phyloP scores from a whole-genome alignment of 2,329 filamentous ascomycete species.

The Apiospora arundinis region DNA sequence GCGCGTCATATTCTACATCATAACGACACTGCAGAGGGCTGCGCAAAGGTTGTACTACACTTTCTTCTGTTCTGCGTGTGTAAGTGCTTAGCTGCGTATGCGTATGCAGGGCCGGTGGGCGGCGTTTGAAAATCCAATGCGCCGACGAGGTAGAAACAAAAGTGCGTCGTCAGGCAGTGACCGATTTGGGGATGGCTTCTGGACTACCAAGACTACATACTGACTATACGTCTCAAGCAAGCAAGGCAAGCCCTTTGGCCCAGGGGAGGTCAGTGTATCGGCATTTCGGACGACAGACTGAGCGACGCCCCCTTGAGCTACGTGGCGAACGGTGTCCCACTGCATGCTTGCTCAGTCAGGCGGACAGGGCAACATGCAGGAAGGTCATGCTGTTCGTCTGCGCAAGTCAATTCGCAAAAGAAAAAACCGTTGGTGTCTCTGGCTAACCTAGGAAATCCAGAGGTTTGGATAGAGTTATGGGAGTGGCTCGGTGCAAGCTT shows the following conservation, averaged over 20 bases:
- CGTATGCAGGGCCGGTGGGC: neutral
- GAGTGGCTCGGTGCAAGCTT: constrained; percentile 16
- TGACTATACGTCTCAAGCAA: neutral
- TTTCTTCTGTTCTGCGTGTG: neutral
- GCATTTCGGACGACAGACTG: neutral
- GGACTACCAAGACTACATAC: neutral
- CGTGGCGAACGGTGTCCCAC: constrained; percentile 14
- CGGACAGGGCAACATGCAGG: neutral
- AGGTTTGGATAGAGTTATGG: constrained; percentile 24
- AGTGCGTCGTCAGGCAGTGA: neutral
- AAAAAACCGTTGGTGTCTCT: neutral
- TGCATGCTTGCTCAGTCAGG: constrained; percentile 8
- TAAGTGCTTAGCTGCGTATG: neutral
- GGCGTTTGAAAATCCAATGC: neutral
- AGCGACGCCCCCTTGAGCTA: constrained; percentile 14
- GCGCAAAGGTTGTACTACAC: neutral
- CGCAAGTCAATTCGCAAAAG: neutral
- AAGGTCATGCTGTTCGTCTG: neutral
- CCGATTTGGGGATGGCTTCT: neutral
- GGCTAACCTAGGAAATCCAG: neutral
- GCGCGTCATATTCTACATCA: constrained; percentile 6
- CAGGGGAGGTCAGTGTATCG: neutral
- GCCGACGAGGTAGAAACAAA: neutral
- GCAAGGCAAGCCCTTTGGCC: neutral
- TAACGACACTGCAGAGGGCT: neutral